Evolutionary conservation across 2,329 filamentous ascomycete species (phyloP), one percentile per base, ranked within the genome.

Genomic region (Orbilia oligospora): DNA sequence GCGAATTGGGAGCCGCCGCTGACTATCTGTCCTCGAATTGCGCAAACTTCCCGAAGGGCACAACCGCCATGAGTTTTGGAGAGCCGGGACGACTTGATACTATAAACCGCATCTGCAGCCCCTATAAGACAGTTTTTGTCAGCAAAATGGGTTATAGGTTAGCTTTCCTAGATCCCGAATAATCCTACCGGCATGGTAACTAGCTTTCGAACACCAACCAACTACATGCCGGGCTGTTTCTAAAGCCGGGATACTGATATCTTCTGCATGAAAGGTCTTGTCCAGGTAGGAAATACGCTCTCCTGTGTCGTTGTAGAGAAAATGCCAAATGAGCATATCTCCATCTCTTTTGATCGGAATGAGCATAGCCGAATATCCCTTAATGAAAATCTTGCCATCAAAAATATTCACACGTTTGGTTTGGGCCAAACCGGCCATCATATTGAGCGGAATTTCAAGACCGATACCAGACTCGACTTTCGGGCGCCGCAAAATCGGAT

Each of bases 401-500:
- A 81, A 82, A 3, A 20, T 51, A 1, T 56, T 64, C 0, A 72
- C 48, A 4, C 64, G 44, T 4, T 63, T 0, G 2, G 81, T 61
- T 36, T 64, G 30, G 18, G 55, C 79, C 20, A 83, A 68, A 10
- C 53, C 70, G 10, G 80, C 77, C 78, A 83, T 80, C 65, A 82
- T 80, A 20, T 81, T 67, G 2, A 82, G 64, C 1, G 82, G 75
- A 18, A 82, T 80, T 20, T 82, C 81, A 16, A 83, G 64, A 0
- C 82, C 81, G 0, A 24, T 56, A 49, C 61, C 61, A 27, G 12
- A 5, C 16, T 14, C 36, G 41, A 8, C 3, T 5, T 14, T 41
- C 3, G 41, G 5, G 46, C 69, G 44, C 9, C 67, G 46, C n/a
- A 63, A 30, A 24, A 79, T 80, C n/a, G 80, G 80, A 55, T 70